Base-by-base conservation (phyloP, 345 rosid species). In the Gossypium anomalum region DNA sequence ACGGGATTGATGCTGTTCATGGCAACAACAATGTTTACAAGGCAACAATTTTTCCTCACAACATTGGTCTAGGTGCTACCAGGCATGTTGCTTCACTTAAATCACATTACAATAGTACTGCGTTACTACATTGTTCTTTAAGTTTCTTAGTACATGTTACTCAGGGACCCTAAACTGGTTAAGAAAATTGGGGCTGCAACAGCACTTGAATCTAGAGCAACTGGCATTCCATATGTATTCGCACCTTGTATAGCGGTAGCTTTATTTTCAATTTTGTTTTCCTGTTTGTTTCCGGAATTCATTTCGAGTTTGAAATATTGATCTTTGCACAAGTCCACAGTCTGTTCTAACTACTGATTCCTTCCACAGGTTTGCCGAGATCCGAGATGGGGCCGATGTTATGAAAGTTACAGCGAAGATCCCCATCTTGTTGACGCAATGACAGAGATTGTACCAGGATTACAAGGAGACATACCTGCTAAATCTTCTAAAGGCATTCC, bases 331-430 rank as follows among this genome's bases (percentile, higher is more conserved):
- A 7, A 3, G 6, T 25, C n/a, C 15, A 56, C 22, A 11, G 41
- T 20, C 60, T 56, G 25, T 19, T 56, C 60, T 57, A 34, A 34
- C 41, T 34, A 34, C 41, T 5, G 41, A 5, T 34, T 34, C 41
- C 41, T 34, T 34, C 41, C 41, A 66, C 83, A 91, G 98, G 99
- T 95, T 25, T 95, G 97, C 68, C 83, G 97, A 83, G 97, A 95
- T 81, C 98, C 97, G 15, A 87, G 98, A 80, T 95, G 98, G 99
- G 97, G 99, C 53, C 80, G 98, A 63, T 93, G 99, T 81, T 93
- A 89, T 2, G 96, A 95, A 80, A 93, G 99, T 82, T 95, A 87
- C 77, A 91, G 97, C 59, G 98, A 93, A 84, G 94, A 95, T 75
- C 91, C 86, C 5, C 66, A 72, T 5, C 38, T 93, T 68, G 98